phyloP scores from a whole-genome alignment of 129 eudicot species.

The sunflower (Helianthus annuus) region HanXRQr2.0-SUNRISE NC_035437.2:1353014-1353513 shows the following conservation, averaged over 20 bases:
- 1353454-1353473: no score
- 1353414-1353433: no score
- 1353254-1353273: constrained; percentile 96
- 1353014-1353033: constrained; percentile 75
- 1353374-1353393: constrained; percentile 56
- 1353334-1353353: constrained; percentile 58
- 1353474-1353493: no score
- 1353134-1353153: constrained; percentile 93
- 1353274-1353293: constrained; percentile 76
- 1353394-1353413: neutral
- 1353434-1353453: no score
- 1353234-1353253: neutral
- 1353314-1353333: constrained; percentile 81
- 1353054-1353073: constrained; percentile 78
- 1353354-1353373: constrained; percentile 60
- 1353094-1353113: constrained; percentile 87
- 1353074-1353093: constrained; percentile 80
- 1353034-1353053: constrained; percentile 80
- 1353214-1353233: neutral
- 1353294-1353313: constrained; percentile 85
- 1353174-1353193: constrained; percentile 3
- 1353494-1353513: no score
- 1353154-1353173: constrained; percentile 72
- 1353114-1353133: constrained; percentile 87
- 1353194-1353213: neutral